Percentiles rank a stretch among this genome's conserved stretches.
These are phyloP conservation scores for Verticillium albo-atrum DNA, from an alignment of 2,329 filamentous ascomycete genomes.

Conservation along the genomic window DNA sequence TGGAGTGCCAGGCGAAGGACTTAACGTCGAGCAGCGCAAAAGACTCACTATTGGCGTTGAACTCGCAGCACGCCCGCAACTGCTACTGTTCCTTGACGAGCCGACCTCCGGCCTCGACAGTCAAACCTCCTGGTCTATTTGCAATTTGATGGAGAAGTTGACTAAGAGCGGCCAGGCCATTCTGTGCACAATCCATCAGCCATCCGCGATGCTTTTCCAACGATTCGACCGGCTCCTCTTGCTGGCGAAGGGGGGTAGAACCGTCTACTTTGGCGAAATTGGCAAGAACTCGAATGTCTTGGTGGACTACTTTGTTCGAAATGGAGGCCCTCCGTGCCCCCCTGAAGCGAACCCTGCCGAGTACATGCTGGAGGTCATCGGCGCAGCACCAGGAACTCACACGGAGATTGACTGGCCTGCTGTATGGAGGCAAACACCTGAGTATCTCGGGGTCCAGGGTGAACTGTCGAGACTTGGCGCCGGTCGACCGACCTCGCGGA, in stretches of 20 bases:
- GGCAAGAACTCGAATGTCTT: slow-evolving; percentile 62
- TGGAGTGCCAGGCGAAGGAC: not conserved
- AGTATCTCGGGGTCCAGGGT: slow-evolving; percentile 48
- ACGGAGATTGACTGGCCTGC: slow-evolving; percentile 65
- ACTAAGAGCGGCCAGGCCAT: slow-evolving; percentile 62
- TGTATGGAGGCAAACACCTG: slow-evolving; percentile 58
- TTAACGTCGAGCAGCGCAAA: slow-evolving; percentile 52
- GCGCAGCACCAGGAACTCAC: slow-evolving; percentile 24
- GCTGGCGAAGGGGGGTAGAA: slow-evolving; percentile 64
- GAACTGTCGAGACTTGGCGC: slow-evolving; percentile 62
- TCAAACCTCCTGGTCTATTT: slow-evolving; percentile 30
- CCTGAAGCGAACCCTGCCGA: slow-evolving; percentile 46
- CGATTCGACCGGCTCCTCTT: slow-evolving; percentile 73
- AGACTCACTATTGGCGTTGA: slow-evolving; percentile 67
- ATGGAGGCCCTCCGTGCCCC: slow-evolving; percentile 62
- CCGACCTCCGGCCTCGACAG: slow-evolving; percentile 48
- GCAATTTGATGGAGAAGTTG: slow-evolving; percentile 36
- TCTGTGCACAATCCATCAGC: slow-evolving; percentile 60
- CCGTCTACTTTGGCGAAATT: slow-evolving; percentile 69
- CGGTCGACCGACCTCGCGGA: slow-evolving; percentile 38
- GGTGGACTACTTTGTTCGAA: slow-evolving; percentile 45
- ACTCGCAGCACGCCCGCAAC: slow-evolving; percentile 56
- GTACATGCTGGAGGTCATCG: slow-evolving; percentile 42
- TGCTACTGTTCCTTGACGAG: slow-evolving; percentile 65
- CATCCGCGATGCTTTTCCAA: slow-evolving; percentile 54